These are phyloP conservation scores for Monascus ruber DNA, from an alignment of 2,329 filamentous ascomycete species.

Conservation along the genomic window DNA sequence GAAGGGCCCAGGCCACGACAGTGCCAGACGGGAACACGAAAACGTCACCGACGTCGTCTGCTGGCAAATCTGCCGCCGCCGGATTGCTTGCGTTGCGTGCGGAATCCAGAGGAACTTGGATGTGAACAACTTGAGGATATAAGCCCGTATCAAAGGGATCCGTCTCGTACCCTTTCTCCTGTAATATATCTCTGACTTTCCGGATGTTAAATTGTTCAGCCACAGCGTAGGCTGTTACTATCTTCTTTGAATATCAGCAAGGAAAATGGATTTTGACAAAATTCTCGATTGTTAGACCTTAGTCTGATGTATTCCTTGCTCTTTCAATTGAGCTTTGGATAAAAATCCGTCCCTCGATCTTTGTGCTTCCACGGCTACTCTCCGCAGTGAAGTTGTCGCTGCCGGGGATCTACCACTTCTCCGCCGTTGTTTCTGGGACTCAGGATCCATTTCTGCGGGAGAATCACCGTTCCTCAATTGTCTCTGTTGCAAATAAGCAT, in stretches of 20 bases:
- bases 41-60: constrained; percentile 60
- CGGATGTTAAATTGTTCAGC: constrained; percentile 56
- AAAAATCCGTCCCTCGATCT: constrained; percentile 43
- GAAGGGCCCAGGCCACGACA: constrained; percentile 82
- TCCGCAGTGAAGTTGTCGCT: constrained; percentile 64
- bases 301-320: constrained; percentile 24
- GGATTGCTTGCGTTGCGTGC: constrained; percentile 34
- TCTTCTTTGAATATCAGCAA: constrained; percentile 21
- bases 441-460: constrained; percentile 6
- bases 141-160: constrained; percentile 52
- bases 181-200: constrained; percentile 46
- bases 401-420: constrained; percentile 40
- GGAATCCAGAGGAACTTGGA: constrained; percentile 39
- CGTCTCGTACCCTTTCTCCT: constrained; percentile 48
- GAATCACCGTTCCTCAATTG: constrained; percentile 10
- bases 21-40: constrained; percentile 95
- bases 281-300: constrained; percentile 17
- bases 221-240: constrained; percentile 54
- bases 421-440: constrained; percentile 31
- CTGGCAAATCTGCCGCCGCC: constrained; percentile 23
- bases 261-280: constrained; percentile 2
- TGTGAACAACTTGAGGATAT: constrained; percentile 55
- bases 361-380: constrained; percentile 80
- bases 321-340: constrained; percentile 29
- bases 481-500: constrained; percentile 41